phyloP scores from a whole-genome alignment of 768 basidiomycete genomes.

The Nidularia sp. region DNA sequence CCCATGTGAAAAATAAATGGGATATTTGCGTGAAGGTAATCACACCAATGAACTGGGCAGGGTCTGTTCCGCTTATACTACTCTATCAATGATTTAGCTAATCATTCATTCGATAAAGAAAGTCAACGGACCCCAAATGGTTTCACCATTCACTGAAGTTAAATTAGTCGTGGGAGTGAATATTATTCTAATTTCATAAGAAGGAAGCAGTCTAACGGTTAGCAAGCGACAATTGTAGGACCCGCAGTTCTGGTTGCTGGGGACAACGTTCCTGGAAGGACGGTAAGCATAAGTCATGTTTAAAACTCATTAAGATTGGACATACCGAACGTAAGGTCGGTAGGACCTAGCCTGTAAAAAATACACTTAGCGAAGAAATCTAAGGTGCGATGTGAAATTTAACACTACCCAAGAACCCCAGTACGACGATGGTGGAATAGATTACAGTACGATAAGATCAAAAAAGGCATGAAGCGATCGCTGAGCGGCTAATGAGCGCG shows the following conservation, averaged over 20 bases:
- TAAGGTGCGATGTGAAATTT: background rate
- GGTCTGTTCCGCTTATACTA: background rate
- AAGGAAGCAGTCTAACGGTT: slow-evolving; percentile 29
- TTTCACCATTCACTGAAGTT: slow-evolving; percentile 39
- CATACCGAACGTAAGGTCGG: slow-evolving; percentile 43
- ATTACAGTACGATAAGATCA: too few species aligned
- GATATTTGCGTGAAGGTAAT: slow-evolving; percentile 35
- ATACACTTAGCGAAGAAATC: too few species aligned
- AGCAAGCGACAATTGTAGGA: slow-evolving; percentile 54
- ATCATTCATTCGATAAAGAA: too few species aligned
- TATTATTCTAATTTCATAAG: slow-evolving; percentile 42
- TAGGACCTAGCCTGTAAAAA: slow-evolving; percentile 52
- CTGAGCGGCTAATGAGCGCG: too few species aligned
- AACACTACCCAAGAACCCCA: slow-evolving; percentile 58
- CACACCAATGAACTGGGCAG: slow-evolving; percentile 37
- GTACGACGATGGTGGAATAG: slow-evolving; percentile 4
- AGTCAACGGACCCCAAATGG: slow-evolving; percentile 42
- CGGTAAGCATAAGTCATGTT: background rate
- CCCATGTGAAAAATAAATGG: background rate
- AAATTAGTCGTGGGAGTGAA: slow-evolving; percentile 43
- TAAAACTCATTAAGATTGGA: background rate
- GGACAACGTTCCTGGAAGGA: slow-evolving; percentile 24
- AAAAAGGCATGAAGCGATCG: too few species aligned
- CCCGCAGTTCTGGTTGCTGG: slow-evolving; percentile 23
- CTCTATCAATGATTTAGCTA: slow-evolving; percentile 1